phyloP scores from a whole-genome alignment of 176 grass and related monocot species.

The Typha latifolia region DNA sequence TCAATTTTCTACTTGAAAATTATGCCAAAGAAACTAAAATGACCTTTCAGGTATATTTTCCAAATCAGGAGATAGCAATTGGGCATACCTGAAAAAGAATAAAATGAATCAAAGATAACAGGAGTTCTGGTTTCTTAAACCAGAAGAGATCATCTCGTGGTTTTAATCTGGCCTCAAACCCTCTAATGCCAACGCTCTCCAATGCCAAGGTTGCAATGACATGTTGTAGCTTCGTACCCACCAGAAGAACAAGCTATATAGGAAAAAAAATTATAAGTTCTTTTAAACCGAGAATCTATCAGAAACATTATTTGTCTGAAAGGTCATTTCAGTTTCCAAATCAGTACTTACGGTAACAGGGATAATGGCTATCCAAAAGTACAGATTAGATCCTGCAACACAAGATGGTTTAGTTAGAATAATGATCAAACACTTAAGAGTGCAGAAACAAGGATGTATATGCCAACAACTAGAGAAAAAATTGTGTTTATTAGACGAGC shows the following conservation, averaged over 20 bases:
- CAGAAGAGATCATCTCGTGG: conserved; percentile 92
- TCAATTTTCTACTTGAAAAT: conserved; percentile 7
- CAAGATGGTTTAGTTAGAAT: not conserved
- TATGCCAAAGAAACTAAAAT: conserved; percentile 9
- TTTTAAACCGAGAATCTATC: not conserved
- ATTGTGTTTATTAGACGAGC: not conserved
- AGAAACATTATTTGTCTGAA: not conserved
- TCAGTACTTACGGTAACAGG: conserved; percentile 53
- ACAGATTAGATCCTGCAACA: conserved; percentile 84
- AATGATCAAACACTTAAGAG: not conserved
- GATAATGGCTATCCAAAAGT: conserved; percentile 99
- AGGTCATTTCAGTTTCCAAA: not conserved
- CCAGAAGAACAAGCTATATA: conserved; percentile 81
- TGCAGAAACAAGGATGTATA: not conserved
- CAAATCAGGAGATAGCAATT: conserved; percentile 6
- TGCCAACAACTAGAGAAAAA: not conserved
- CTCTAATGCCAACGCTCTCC: conserved; percentile 66
- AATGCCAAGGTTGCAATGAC: conserved; percentile 83
- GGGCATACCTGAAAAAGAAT: conserved; percentile 74
- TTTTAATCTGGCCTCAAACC: conserved; percentile 51
- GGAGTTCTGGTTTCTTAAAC: conserved; percentile 95
- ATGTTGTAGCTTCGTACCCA: conserved; percentile 89
- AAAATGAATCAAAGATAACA: conserved; percentile 89
- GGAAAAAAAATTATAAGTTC: not conserved
- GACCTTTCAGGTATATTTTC: not conserved